Evolutionary conservation across 2,329 filamentous ascomycete genomes (phyloP).

Genomic region (Colletotrichum plurivorum): DNA sequence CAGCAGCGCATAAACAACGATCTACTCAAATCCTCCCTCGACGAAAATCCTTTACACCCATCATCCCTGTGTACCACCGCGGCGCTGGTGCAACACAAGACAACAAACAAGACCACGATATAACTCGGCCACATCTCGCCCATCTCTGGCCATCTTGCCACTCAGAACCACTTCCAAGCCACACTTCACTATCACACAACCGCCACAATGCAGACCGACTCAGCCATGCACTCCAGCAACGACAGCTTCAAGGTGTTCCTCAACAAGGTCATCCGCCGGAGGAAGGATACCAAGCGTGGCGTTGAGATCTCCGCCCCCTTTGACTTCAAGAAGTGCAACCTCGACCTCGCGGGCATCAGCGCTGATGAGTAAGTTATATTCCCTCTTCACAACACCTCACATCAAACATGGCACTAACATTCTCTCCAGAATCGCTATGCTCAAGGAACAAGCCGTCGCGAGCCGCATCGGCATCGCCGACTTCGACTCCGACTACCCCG

Average conservation of each 20-base stretch:
- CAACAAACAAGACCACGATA: background rate
- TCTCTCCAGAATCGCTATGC: slow-evolving; percentile 59
- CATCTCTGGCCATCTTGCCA: background rate
- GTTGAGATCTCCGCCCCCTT: slow-evolving; percentile 70
- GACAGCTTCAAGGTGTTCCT: slow-evolving; percentile 60
- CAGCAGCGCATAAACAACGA: background rate
- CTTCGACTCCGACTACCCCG: slow-evolving; percentile 37
- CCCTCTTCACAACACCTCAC: background rate
- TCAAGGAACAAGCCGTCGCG: slow-evolving; percentile 67
- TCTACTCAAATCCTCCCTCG: background rate
- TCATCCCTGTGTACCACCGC: slow-evolving; percentile 22
- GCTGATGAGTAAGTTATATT: slow-evolving; percentile 68
- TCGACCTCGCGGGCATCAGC: slow-evolving; percentile 67
- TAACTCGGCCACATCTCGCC: slow-evolving; percentile 8
- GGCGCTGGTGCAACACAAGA: background rate
- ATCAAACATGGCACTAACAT: slow-evolving; percentile 11
- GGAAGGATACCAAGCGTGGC: slow-evolving; percentile 59
- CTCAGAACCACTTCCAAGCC: background rate
- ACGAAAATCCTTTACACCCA: background rate
- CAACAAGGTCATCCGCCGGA: slow-evolving; percentile 59
- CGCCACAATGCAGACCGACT: slow-evolving; percentile 33
- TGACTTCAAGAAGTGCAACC: slow-evolving; percentile 69
- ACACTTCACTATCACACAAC: background rate
- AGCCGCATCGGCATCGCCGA: slow-evolving; percentile 63
- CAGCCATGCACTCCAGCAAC: slow-evolving; percentile 52